Evolutionary conservation across 2,329 filamentous ascomycete genomes (phyloP), one percentile per base, ranked within the genome.

Genomic region (Capronia epimyces): DNA sequence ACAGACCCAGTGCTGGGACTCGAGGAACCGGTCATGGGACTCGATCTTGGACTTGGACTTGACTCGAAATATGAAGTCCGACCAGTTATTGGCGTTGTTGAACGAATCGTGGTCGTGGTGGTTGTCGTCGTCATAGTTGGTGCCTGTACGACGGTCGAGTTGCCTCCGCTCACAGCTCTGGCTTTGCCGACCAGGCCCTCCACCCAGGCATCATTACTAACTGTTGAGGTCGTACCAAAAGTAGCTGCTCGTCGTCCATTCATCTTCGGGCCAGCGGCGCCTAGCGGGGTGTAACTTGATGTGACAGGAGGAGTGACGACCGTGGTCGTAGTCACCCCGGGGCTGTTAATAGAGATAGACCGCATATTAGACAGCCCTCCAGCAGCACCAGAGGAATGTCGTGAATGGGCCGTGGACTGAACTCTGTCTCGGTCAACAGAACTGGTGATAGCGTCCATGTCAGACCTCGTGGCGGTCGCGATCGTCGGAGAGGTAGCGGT

Each of bases 121-220:
- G 15, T 58, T 22, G 55, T 59, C 6, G 54, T 59, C 2, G 59
- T 53, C 13, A 53, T 57, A 1, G 53, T 56, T 3, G 59, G 46
- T 4, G 43, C 49, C 13, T 55, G 51, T 3, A 55, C 18, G 12
- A 47, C 44, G 3, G 49, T 54, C 12, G 51, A 9, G 40, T 29
- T 52, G 5, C 50, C 52, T n/a, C 52, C 49, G 48, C 54, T 57
- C 43, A 60, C 55, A 3, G 56, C 63, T 36, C 71, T 64, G 5
- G 71, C 71, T 60, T 73, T 69, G 29, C 69, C 69, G 21, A 74
- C 64, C 16, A 74, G 68, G 46, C 69, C 69, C 58, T 72, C 69
- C 8, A 74, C 71, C 72, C 72, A 75, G 1, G 71, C 70, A 56
- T 74, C 71, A 52, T 71, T 71, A 43, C 72, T 69, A 2, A 62